Evolutionary conservation across 2,329 filamentous ascomycete genomes (phyloP), one percentile per base, ranked within the genome.

Genomic region (Aureobasidium sp.): DNA sequence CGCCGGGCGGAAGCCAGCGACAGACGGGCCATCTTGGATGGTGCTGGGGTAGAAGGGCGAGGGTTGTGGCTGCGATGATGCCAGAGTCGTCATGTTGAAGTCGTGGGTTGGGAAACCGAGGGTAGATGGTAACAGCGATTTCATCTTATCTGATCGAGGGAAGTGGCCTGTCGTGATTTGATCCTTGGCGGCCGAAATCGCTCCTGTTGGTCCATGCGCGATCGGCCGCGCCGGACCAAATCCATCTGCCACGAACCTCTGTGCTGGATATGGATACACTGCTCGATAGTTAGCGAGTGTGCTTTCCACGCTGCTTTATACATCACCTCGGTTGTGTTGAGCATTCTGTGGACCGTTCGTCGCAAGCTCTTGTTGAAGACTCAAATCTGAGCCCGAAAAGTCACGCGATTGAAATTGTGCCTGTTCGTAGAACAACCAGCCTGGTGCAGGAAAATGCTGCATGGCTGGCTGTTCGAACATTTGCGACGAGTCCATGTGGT

Each of bases 71-170:
- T 53, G 49, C 17, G 49, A 29, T 12, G 49, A 12, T 42, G 53
- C 53, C 8, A 57, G 7, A 36, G 53, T 36, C 27, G 53, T 45
- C 53, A 60, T 60, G 44, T 37, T 51, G 37, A 14, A 31, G 37
- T 41, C 11, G 25, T 55, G 36, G 37, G 15, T 7, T 29, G 14
- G 12, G 31, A 39, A 20, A 44, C 57, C 61, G 55, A 58, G 55
- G 61, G 25, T 57, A 57, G 53, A 57, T 57, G 53, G 41, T 25
- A 25, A 11, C 1, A 6, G 11, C n/a, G 39, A 15, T 15, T 17
- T 17, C 53, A 63, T 63, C 62, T 63, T 51, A 63, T 63, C 44
- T 56, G 62, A 63, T 63, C 27, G 42, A 61, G 61, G 29, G 20
- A 39, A 20, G 22, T 27, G 34, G 27, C 17, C 44, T 53, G 47